Conservation (phyloP, 1,284 basidiomycete genomes). For the Fomitopsis betulina region DNA sequence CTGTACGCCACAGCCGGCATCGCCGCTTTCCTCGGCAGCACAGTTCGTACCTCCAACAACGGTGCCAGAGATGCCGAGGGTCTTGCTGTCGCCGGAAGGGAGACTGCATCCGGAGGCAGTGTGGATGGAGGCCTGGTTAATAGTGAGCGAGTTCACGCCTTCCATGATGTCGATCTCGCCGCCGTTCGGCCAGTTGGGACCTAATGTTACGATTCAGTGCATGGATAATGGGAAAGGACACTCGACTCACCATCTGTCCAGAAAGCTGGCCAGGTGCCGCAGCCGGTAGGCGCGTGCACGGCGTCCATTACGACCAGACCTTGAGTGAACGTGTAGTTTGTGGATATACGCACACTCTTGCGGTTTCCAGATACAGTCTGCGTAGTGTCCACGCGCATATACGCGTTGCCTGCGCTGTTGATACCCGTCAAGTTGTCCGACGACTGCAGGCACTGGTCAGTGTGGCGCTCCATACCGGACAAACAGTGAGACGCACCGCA, state of each 20-base stretch:
- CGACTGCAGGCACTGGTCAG: constrained; percentile 29
- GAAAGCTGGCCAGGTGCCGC: constrained; percentile 78
- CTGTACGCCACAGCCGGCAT: constrained; percentile 60
- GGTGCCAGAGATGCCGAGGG: constrained; percentile 50
- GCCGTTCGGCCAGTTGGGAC: constrained; percentile 67
- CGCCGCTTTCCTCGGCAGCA: constrained; percentile 53
- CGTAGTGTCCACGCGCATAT: constrained; percentile 86
- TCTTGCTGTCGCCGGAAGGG: constrained; percentile 41
- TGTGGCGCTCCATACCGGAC: not conserved
- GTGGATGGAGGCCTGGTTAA: constrained; percentile 80
- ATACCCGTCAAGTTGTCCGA: constrained; percentile 49
- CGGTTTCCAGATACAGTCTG: constrained; percentile 60
- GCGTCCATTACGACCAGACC: constrained; percentile 80
- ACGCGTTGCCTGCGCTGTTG: constrained; percentile 69
- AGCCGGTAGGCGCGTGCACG: constrained; percentile 86
- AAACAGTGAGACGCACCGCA: constrained; percentile 40
- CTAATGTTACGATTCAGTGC: constrained; percentile 15
- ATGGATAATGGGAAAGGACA: not conserved
- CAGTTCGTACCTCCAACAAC: constrained; percentile 69
- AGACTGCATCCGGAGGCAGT: constrained; percentile 72
- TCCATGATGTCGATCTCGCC: constrained; percentile 90
- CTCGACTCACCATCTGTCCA: constrained; percentile 40
- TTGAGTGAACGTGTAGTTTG: constrained; percentile 56
- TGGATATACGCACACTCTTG: constrained; percentile 75
- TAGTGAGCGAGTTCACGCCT: constrained; percentile 71